phyloP scores from a whole-genome alignment of 176 grass and related monocot species.

The Ensete ventricosum region DNA sequence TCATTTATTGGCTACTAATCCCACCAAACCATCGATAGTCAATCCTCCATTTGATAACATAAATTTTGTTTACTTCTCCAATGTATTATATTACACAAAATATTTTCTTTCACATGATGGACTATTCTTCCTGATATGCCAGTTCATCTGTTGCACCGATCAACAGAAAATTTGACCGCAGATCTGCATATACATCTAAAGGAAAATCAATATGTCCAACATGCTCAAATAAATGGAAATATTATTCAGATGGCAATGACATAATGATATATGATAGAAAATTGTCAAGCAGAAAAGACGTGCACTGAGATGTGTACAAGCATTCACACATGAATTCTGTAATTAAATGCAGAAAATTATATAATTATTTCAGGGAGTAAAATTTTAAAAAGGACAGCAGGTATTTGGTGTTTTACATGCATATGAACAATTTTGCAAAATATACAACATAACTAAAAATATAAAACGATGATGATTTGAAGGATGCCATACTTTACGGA shows the following conservation, averaged over 20 bases:
- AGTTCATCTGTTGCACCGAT: no score
- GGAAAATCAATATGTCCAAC: background rate
- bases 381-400: background rate
- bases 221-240: background rate
- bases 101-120: background rate
- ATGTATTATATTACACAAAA: background rate
- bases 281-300: no score
- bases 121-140: background rate
- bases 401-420: background rate
- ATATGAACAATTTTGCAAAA: background rate
- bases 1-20: no score
- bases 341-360: no score
- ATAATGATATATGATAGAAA: no score
- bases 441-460: background rate
- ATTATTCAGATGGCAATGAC: background rate
- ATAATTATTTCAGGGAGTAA: background rate
- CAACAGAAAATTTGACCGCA: background rate
- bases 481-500: conserved; percentile 34
- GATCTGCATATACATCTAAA: background rate
- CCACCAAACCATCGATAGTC: background rate
- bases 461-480: background rate
- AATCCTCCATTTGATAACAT: background rate
- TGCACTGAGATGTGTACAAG: no score
- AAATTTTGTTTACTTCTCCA: background rate
- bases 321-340: no score